phyloP scores from a whole-genome alignment of 768 basidiomycete species.

The Psilocybe subaeruginosa region DNA sequence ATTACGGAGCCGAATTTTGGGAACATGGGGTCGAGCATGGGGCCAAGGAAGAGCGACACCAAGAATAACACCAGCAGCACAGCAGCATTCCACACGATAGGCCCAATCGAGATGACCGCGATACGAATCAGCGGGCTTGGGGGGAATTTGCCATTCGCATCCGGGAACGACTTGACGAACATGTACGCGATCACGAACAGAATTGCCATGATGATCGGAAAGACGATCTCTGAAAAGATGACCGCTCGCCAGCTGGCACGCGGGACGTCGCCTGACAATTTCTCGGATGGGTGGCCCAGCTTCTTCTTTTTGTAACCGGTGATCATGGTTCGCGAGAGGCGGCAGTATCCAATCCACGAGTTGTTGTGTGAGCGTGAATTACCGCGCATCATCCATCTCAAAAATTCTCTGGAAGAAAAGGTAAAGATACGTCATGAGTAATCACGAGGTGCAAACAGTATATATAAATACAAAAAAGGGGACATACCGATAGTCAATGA shows the following conservation, averaged over 20 bases:
- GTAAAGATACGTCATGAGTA: neutral
- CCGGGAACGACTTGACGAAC: conserved; percentile 89
- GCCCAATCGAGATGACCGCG: conserved; percentile 90
- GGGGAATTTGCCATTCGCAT: conserved; percentile 57
- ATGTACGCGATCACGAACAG: conserved; percentile 89
- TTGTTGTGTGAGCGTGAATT: conserved; percentile 97
- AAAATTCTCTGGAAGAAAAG: conserved; percentile 72
- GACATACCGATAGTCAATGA: conserved; percentile 89
- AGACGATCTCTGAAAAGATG: conserved; percentile 83
- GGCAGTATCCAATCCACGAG: conserved; percentile 99
- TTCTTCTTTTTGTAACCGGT: conserved; percentile 99
- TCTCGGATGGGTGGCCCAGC: conserved; percentile 96
- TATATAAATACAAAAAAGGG: neutral
- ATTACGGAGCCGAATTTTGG: conserved; percentile 92
- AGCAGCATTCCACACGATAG: conserved; percentile 94
- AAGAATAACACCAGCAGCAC: conserved; percentile 88
- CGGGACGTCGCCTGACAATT: conserved; percentile 93
- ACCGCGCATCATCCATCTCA: conserved; percentile 99
- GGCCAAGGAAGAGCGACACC: conserved; percentile 89
- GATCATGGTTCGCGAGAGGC: conserved; percentile 96
- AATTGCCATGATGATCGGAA: conserved; percentile 83
- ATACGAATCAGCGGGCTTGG: conserved; percentile 92
- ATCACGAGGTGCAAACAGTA: conserved; percentile 7
- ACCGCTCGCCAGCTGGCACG: conserved; percentile 93
- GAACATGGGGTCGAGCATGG: conserved; percentile 82